Base-by-base conservation (phyloP, 1,284 basidiomycete genomes). In the Veloboletus limbatus region DNA sequence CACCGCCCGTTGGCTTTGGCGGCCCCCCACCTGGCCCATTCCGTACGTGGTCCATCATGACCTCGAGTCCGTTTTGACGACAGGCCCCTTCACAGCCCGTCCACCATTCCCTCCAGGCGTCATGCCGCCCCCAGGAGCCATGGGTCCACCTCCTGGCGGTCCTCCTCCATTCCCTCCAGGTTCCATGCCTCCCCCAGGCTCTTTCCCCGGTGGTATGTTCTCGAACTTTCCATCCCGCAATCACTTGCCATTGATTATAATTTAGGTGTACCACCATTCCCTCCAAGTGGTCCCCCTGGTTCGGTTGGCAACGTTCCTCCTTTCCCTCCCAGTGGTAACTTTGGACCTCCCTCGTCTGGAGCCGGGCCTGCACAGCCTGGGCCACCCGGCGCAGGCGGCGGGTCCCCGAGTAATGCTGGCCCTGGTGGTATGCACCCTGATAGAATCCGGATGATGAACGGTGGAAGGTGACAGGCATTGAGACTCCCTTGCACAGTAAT, bases 381-480 rank as follows among this genome's bases (percentile, higher is more conserved):
- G 10, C 49, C 66, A 27, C 45, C 60, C 20, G 48, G 45, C 16
- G 31, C 55, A 39, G 32, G 28, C 8, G 47, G 49, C 22, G 61
- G 50, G 14, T 51, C 69, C 45, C 57, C 55, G 31, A 59, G 59
- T 42, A 70, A 59, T 49, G 65, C 69, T 8, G 67, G 65, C 16
- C 70, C 72, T 38, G 69, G 72, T 17, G 84, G 79, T 24, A 88
- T 93, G 55, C 91, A 93, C 68, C 91, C 91, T n/a, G 90, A 93
- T 68, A 77, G 90, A 51, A 57, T 90, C 64, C 76, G 88, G 50
- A 92, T 92, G 88, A 81, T 92, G 83, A 79, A 72, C n/a, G 27
- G 45, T 30, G 56, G 58, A 28, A 49, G 63, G 27, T 64, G 47
- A 61, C 24, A 28, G 2, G 18, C 37, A 22, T 42, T 37, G 21